Conservation (phyloP, 2,329 filamentous ascomycete genomes). For the Aureobasidium sp. region DNA sequence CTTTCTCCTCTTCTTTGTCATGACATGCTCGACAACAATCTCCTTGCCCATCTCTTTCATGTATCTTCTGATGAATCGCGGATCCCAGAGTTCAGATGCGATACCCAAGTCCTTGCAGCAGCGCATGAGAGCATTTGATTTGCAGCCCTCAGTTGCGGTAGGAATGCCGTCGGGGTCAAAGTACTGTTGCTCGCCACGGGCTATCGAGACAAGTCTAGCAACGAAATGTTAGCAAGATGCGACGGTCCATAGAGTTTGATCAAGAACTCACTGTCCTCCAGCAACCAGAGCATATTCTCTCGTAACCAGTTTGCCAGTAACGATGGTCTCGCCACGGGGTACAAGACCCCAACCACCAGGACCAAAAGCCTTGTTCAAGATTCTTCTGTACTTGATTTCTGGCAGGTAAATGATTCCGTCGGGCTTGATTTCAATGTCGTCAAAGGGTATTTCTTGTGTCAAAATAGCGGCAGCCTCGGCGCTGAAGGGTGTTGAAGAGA, state of each 20-base stretch:
- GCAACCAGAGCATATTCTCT: conserved; percentile 89
- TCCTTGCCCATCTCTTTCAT: conserved; percentile 68
- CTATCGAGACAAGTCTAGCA: conserved; percentile 76
- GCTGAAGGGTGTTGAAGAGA: conserved; percentile 64
- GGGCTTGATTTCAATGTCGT: conserved; percentile 93
- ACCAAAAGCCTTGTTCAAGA: conserved; percentile 84
- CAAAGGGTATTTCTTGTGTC: conserved; percentile 56
- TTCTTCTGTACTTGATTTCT: conserved; percentile 94
- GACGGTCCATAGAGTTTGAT: neutral
- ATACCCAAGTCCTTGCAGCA: conserved; percentile 98
- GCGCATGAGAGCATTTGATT: conserved; percentile 94
- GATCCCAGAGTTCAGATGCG: conserved; percentile 94
- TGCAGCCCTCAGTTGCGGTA: conserved; percentile 91
- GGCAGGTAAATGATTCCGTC: conserved; percentile 94
- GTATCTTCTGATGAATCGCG: conserved; percentile 77
- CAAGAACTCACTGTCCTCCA: conserved; percentile 64
- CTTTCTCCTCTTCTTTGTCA: conserved; percentile 82
- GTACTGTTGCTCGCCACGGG: conserved; percentile 90
- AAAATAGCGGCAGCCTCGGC: conserved; percentile 63
- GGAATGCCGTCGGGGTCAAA: conserved; percentile 86
- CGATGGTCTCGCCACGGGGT: conserved; percentile 75
- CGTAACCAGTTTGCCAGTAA: conserved; percentile 73
- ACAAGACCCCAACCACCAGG: conserved; percentile 94
- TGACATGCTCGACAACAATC: conserved; percentile 80
- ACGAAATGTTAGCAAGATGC: neutral